A percentile compares a stretch with the other conserved stretches of the same genome.
Evolutionary conservation across 176 grass and related monocot genomes (phyloP).

Genomic region (Cenchrus americanus): DNA sequence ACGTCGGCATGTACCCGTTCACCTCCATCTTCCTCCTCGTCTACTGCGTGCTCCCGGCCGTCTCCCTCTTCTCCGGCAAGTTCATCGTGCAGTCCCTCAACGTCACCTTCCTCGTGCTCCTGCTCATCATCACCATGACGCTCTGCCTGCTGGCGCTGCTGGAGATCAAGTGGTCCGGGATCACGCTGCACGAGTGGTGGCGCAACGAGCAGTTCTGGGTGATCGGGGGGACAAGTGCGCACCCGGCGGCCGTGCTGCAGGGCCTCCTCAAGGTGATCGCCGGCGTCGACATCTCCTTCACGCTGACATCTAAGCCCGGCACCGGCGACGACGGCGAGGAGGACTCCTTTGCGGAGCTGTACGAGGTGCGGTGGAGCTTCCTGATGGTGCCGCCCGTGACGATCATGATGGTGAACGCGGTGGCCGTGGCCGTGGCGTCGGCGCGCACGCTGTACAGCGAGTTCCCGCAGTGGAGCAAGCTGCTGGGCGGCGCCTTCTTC

Average conservation of each 20-base stretch:
- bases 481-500: slow-evolving; percentile 91
- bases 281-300: slow-evolving; percentile 94
- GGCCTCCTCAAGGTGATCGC: slow-evolving; percentile 93
- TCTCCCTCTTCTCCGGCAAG: slow-evolving; percentile 88
- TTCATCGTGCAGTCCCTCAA: slow-evolving; percentile 85
- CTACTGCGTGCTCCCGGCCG: slow-evolving; percentile 87
- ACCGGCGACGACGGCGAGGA: slow-evolving; percentile 52
- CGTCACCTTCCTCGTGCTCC: slow-evolving; percentile 70
- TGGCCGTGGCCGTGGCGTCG: slow-evolving; percentile 67
- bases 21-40: slow-evolving; percentile 85
- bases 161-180: slow-evolving; percentile 95
- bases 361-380: slow-evolving; percentile 84
- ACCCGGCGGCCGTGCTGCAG: slow-evolving; percentile 81
- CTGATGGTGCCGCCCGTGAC: slow-evolving; percentile 92
- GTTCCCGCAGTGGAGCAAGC: slow-evolving; percentile 94
- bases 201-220: slow-evolving; percentile 99
- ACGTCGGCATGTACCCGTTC: slow-evolving; percentile 93
- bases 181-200: slow-evolving; percentile 97
- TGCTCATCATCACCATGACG: slow-evolving; percentile 76
- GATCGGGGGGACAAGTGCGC: slow-evolving; percentile 92
- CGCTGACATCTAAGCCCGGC: slow-evolving; percentile 70
- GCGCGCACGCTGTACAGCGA: slow-evolving; percentile 86
- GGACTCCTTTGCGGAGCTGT: slow-evolving; percentile 76
- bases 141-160: slow-evolving; percentile 85
- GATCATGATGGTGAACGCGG: slow-evolving; percentile 90